These are phyloP conservation scores for Macrotyloma uniflorum DNA, from an alignment of 306 rosid species.

Conservation along the genomic window DNA sequence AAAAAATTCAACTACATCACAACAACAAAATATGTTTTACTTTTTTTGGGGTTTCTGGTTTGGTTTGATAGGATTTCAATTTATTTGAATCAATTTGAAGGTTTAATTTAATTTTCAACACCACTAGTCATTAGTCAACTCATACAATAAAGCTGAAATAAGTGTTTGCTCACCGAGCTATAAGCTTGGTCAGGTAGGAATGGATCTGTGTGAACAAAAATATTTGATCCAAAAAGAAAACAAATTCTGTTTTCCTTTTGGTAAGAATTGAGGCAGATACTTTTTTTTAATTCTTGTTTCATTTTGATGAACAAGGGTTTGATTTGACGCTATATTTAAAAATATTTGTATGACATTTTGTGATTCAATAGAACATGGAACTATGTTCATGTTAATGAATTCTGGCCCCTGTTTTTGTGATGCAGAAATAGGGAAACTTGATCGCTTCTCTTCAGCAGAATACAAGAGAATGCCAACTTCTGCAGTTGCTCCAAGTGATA, in stretches of 20 bases:
- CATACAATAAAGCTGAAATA: neutral
- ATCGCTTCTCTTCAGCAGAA: conserved; percentile 8
- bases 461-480: conserved; percentile 23
- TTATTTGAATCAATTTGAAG: neutral
- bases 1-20: no score
- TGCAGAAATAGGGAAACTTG: conserved; percentile 35
- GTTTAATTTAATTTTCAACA: neutral
- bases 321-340: neutral
- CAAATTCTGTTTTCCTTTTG: neutral
- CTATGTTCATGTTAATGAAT: neutral
- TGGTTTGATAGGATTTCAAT: neutral
- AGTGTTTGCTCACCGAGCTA: neutral
- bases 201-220: neutral
- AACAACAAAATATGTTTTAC: no score
- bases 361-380: neutral
- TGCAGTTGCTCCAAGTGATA: conserved; percentile 11
- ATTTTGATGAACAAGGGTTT: neutral
- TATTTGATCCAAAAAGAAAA: neutral
- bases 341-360: neutral
- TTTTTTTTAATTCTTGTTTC: neutral
- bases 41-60: no score
- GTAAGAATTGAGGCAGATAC: neutral
- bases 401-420: neutral
- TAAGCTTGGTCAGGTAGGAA: neutral
- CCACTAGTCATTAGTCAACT: neutral